A percentile compares a stretch with the other conserved stretches of the same genome.
These are phyloP conservation scores for Leccinum sublutescens DNA, from an alignment of 768 basidiomycete genomes.

Conservation along the genomic window DNA sequence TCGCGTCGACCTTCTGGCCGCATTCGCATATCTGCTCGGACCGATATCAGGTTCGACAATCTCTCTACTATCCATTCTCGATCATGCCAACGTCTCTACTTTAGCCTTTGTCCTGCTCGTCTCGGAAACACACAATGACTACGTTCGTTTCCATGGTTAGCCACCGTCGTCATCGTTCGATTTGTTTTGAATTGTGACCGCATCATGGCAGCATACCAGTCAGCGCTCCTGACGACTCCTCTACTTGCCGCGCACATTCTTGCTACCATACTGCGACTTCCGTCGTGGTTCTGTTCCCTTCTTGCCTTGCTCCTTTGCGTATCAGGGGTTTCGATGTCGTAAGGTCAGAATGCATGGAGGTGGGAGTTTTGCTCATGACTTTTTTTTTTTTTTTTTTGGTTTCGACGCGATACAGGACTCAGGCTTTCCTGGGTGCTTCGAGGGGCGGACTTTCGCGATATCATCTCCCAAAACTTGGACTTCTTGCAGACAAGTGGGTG, in stretches of 20 bases:
- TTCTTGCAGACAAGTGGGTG: slow-evolving; percentile 68
- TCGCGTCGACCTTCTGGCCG: slow-evolving; percentile 67
- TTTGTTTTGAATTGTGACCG: slow-evolving; percentile 7
- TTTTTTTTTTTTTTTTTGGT: slow-evolving; percentile 10
- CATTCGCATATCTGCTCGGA: slow-evolving; percentile 63
- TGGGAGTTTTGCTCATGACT: slow-evolving; percentile 5
- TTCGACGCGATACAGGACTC: slow-evolving; percentile 3
- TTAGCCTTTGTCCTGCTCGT: slow-evolving; percentile 63
- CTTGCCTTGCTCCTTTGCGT: slow-evolving; percentile 46
- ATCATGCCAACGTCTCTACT: not conserved
- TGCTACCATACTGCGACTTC: slow-evolving; percentile 51
- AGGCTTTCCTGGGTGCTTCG: slow-evolving; percentile 52
- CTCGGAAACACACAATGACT: slow-evolving; percentile 76
- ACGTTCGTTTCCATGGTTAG: slow-evolving; percentile 75
- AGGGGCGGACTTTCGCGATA: slow-evolving; percentile 51
- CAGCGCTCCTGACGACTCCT: slow-evolving; percentile 67
- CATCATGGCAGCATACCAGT: slow-evolving; percentile 63
- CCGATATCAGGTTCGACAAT: slow-evolving; percentile 63
- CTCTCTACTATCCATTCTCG: not conserved
- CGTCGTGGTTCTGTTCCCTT: slow-evolving; percentile 49
- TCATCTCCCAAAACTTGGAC: slow-evolving; percentile 61
- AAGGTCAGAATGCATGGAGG: slow-evolving; percentile 21
- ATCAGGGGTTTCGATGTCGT: slow-evolving; percentile 55
- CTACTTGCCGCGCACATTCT: slow-evolving; percentile 56
- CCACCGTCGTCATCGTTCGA: slow-evolving; percentile 5